Evolutionary conservation across 1,284 basidiomycete genomes (phyloP), one percentile per base, ranked within the genome.

Genomic region (Cutaneotrichosporon curvatum): DNA sequence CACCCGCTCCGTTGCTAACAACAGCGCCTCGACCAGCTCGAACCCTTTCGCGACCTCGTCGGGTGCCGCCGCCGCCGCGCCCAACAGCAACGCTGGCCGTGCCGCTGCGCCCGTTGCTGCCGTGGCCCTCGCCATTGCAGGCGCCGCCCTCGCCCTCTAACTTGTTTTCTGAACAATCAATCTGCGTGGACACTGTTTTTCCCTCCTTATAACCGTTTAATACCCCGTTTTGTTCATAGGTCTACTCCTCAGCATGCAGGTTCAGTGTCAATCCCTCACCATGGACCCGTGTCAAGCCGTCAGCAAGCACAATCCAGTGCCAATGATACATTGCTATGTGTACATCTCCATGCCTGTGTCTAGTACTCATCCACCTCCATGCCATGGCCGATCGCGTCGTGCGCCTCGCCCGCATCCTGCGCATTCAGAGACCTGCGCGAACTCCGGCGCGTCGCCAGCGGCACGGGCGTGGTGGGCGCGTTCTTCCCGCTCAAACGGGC

Each of bases 381-480:
- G 8, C 25, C 39, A 23, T 40, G n/a, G n/a, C n/a, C 22, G 45
- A 47, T 45, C n/a, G 45, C 41, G 16, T 43, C 38, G 14, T 39
- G 36, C 10, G 40, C 32, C 36, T 31, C 25, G 12, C 8, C 25
- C 25, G 37, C 36, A 2, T 57, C 58, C 23, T 45, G 40, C 25
- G 50, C 40, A 3, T 56, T 57, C 21, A 45, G 36, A 25, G 50
- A 59, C 20, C 57, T 44, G 43, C 63, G 49, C 3, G 57, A 51
- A 9, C 57, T 56, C 40, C 53, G 40, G 33, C 63, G 40, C n/a
- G 63, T 66, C 8, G 55, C 51, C 33, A 60, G 51, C 12, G 46
- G 39, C 43, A 63, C 61, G 9, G 63, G 61, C 36, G 61, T 64
- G 18, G 55, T 52, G 11, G 59, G 60, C 10, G 51, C 62, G 36